Evolutionary conservation across 139 green algal species (phyloP).

Genomic region (Chlorella sp.): DNA sequence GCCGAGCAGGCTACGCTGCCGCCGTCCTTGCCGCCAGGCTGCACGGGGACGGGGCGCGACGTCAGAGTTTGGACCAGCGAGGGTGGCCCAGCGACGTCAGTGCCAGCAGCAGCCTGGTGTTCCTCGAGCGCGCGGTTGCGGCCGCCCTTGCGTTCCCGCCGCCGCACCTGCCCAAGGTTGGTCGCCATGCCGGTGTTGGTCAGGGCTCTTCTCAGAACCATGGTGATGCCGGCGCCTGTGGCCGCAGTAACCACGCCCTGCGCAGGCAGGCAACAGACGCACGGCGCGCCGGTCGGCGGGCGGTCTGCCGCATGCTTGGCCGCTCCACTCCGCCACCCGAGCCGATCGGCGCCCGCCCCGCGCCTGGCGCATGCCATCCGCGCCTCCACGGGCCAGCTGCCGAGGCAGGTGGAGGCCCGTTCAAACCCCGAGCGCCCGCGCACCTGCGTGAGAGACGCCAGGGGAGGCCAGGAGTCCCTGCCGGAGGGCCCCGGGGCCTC

Average conservation of each 20-base stretch:
- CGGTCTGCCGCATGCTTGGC: no score
- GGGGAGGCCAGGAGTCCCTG: no score
- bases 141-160: neutral
- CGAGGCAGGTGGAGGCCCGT: no score
- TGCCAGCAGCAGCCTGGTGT: neutral
- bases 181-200: neutral
- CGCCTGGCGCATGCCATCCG: no score
- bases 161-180: slow-evolving; percentile 10
- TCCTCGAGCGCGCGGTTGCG: neutral
- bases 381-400: no score
- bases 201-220: slow-evolving; percentile 34
- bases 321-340: no score
- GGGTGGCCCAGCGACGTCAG: neutral
- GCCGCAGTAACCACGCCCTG: slow-evolving; percentile 46
- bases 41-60: neutral
- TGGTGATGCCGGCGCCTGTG: slow-evolving; percentile 37
- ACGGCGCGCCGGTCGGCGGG: no score
- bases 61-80: neutral
- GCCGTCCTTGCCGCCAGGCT: slow-evolving; percentile 7
- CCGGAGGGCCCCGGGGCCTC: no score
- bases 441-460: no score
- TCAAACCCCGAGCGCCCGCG: no score
- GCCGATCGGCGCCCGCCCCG: no score
- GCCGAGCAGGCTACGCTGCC: neutral
- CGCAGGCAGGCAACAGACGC: slow-evolving; percentile 2